Base-by-base conservation (phyloP, 2,329 filamentous ascomycete species). In the Alternaria triticina region DNA sequence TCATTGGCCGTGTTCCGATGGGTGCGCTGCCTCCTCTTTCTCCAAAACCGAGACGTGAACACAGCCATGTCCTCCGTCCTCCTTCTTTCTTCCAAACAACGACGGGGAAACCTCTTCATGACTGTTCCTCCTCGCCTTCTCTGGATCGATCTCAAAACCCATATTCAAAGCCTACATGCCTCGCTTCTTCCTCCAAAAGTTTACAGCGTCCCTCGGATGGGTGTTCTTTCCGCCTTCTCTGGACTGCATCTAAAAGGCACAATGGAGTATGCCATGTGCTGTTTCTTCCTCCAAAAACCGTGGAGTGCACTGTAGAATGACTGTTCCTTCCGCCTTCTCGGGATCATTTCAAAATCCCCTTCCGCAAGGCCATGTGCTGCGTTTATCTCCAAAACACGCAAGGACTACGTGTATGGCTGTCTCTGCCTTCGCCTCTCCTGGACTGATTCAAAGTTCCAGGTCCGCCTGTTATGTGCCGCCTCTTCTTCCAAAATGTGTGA, bases 121-220 rank as follows among this genome's bases (percentile, higher is more conserved):
- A 17, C 36, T 17, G 9, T 6, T 17, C 9, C 36, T 17, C 36
- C 36, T 40, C 36, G 36, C 36, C 9, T 11, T 40, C n/a, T 40
- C 9, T 40, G 36, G n/a, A 17, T 17, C 36, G n/a, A 5, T 40
- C n/a, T 40, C n/a, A 17, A 40, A 40, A n/a, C 0, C 0, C 5
- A 15, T 1, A n/a, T 10, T 0, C 0, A 1, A 40, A 0, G 9
- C 2, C 8, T 2, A 5, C 33, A 40, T 40, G 33, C 0, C 33
- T 40, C 36, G 36, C 9, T 40, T 40, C 9, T 40, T 40, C 36
- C 9, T 17, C 9, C 9, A 40, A 40, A 22, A n/a, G n/a, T n/a
- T n/a, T n/a, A n/a, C n/a, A n/a, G n/a, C n/a, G n/a, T n/a, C n/a
- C n/a, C n/a, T n/a, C n/a, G n/a, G n/a, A n/a, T n/a, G n/a, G n/a